Conservation (phyloP, 306 rosid genomes). For the Rosa chinensis region DNA sequence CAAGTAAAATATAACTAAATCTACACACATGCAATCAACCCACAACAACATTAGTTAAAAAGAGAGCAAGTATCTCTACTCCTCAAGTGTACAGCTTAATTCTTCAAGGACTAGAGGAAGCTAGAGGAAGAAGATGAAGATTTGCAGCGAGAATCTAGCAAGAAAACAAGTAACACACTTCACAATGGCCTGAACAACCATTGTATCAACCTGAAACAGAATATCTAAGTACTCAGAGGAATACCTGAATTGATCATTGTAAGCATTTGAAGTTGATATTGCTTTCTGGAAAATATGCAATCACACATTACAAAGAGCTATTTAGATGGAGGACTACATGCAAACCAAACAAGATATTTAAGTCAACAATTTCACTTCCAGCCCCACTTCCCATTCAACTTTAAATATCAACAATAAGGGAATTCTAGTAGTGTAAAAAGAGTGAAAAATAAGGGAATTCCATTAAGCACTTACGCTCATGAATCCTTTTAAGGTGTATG, state of each 20-base stretch:
- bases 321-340: slow-evolving; percentile 12
- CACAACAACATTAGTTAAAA: too few species aligned
- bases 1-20: too few species aligned
- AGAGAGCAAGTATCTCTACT: too few species aligned
- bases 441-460: not conserved
- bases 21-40: too few species aligned
- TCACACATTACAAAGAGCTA: slow-evolving; percentile 8
- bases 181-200: too few species aligned
- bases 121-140: too few species aligned
- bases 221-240: not conserved
- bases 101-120: too few species aligned
- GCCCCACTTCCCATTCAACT: slow-evolving; percentile 1
- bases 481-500: not conserved
- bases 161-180: too few species aligned
- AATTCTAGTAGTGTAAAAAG: too few species aligned
- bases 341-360: not conserved
- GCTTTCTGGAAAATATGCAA: slow-evolving; percentile 98
- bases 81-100: too few species aligned
- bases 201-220: too few species aligned
- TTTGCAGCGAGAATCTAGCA: too few species aligned
- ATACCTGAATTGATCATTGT: slow-evolving; percentile 97
- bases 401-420: not conserved
- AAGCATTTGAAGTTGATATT: slow-evolving; percentile 87
- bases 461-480: not conserved
- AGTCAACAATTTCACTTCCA: slow-evolving; percentile 9